Evolutionary conservation across 441 rosid genomes (phyloP), one percentile per base, ranked within the genome.

Genomic region (Rhodomyrtus psidioides): DNA sequence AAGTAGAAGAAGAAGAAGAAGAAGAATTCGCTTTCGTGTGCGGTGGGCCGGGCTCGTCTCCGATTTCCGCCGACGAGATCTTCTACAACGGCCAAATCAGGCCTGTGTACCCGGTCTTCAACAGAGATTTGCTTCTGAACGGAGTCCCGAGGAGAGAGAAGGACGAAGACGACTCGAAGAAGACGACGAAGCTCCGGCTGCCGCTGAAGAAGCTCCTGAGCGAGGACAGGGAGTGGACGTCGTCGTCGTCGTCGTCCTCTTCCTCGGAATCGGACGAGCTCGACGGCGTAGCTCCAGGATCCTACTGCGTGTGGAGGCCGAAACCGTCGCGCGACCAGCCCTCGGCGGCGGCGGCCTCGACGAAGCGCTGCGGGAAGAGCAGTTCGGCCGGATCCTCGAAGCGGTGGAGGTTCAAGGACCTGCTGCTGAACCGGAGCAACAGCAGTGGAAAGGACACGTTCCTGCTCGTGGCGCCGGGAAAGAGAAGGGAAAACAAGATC

Each of bases 21-120:
- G 95, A 93, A 17, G 97, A 96, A 57, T 96, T 96, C 83, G 92
- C 95, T 6, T 84, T 94, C 81, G 90, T 89, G 13, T 84, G 92
- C 5, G 90, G 82, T 74, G 92, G 87, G 27, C 86, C 84, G 1
- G 91, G 60, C 10, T 74, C 87, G 34, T 88, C 92, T 3, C 90
- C 96, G 19, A 88, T 93, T 10, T 82, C 97, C 0, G 99, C 99
- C 6, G 99, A 94, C 70, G 96, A 96, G 83, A 94, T 96, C 89
- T 95, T 96, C 94, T 92, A 65, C 62, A 93, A 95, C 90, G 99
- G 99, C 53, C 94, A 93, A 87, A 96, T 96, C 74, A 92, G 92
- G 79, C 99, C 99, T 28, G 26, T 84, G 28, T 93, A 93, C 49
- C 94, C 92, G 7, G 74, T 92, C 30, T 93, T 94, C 84, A 65